Percentiles rank a stretch among this genome's conserved stretches.
These are phyloP conservation scores for Calocybe gambosa DNA, from an alignment of 1,284 basidiomycete genomes.

Conservation along the genomic window DNA sequence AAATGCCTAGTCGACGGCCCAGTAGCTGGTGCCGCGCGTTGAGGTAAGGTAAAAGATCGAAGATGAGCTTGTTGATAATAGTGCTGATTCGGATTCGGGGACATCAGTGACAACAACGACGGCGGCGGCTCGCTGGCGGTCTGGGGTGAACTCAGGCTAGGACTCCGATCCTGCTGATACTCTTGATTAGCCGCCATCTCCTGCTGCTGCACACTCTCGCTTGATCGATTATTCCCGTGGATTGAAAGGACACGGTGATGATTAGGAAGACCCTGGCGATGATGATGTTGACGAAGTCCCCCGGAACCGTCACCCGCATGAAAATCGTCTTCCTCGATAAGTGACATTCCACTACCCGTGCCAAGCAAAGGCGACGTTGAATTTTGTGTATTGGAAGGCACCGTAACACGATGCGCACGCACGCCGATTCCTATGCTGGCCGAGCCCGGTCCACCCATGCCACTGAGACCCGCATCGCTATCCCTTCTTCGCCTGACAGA, in stretches of 20 bases:
- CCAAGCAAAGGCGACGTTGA: conserved; percentile 11
- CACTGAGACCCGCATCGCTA: conserved; percentile 19
- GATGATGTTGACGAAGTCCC: neutral
- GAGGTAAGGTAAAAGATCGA: conserved; percentile 34
- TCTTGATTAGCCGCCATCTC: neutral
- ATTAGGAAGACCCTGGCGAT: neutral
- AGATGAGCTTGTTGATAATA: conserved; percentile 32
- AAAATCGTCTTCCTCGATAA: conserved; percentile 31
- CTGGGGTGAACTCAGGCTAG: conserved; percentile 12
- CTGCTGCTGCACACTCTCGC: conserved; percentile 7
- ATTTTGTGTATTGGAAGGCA: conserved; percentile 24
- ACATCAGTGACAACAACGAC: too few relatives aligned
- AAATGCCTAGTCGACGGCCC: conserved; percentile 29
- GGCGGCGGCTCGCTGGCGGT: neutral
- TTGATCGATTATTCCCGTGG: conserved; percentile 18
- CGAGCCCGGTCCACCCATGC: too few relatives aligned
- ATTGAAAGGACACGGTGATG: conserved; percentile 19
- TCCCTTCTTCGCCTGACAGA: conserved; percentile 17
- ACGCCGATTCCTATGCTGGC: conserved; percentile 28
- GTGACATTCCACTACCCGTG: conserved; percentile 11
- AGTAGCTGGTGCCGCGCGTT: conserved; percentile 25
- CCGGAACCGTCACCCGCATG: conserved; percentile 19
- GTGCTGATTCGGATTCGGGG: conserved; percentile 9
- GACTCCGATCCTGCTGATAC: neutral
- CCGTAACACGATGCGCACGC: conserved; percentile 35